These are phyloP conservation scores for Caloboletus firmus DNA, from an alignment of 1,284 basidiomycete species.

Conservation along the genomic window DNA sequence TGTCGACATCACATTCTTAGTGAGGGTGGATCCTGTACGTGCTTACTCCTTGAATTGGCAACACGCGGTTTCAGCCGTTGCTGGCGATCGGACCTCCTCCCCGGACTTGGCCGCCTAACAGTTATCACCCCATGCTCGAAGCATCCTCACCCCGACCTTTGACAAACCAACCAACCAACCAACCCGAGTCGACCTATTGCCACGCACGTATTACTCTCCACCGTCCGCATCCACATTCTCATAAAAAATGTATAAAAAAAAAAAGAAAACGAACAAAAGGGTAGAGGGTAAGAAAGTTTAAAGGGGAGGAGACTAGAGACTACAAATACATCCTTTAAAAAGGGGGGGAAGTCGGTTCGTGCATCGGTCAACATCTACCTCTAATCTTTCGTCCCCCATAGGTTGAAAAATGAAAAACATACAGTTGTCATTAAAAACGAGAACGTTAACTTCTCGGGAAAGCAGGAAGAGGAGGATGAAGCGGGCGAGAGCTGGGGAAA, in stretches of 20 bases:
- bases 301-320: neutral
- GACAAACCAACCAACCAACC: too few species aligned
- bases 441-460: slow-evolving; percentile 12
- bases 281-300: neutral
- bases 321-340: slow-evolving; percentile 5
- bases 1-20: too few species aligned
- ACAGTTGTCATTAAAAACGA: slow-evolving; percentile 8
- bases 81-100: too few species aligned
- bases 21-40: too few species aligned
- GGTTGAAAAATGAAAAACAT: neutral
- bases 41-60: too few species aligned
- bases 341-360: neutral
- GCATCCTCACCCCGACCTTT: too few species aligned
- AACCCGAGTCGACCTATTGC: too few species aligned
- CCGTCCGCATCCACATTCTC: neutral
- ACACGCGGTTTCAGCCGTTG: too few species aligned
- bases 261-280: neutral
- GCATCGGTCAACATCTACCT: neutral
- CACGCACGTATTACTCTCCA: neutral
- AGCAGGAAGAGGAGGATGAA: neutral
- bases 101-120: too few species aligned
- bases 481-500: neutral
- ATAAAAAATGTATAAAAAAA: slow-evolving; percentile 23
- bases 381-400: slow-evolving; percentile 1
- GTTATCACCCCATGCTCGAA: too few species aligned